phyloP scores from a whole-genome alignment of 345 rosid genomes.

The Abelmoschus esculentus region DNA sequence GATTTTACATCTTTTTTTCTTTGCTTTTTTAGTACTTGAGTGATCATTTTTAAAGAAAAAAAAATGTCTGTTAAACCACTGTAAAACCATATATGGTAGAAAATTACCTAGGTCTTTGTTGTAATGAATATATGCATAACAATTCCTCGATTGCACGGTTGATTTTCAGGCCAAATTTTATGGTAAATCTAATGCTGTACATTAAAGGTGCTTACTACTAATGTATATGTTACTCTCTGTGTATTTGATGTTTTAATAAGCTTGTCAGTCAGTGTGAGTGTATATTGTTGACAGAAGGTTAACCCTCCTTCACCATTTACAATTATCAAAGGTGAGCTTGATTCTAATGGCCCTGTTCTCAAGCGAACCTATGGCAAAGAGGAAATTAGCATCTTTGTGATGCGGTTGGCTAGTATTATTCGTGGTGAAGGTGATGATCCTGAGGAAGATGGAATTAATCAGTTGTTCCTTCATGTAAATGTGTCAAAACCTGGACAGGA shows the following conservation, averaged over 20 bases:
- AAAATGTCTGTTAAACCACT: background rate
- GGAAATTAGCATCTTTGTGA: constrained; percentile 58
- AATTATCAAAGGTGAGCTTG: constrained; percentile 64
- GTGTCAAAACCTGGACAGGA: constrained; percentile 62
- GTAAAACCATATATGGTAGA: background rate
- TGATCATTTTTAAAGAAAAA: background rate
- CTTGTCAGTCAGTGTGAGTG: background rate
- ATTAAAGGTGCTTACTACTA: background rate
- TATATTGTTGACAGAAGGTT: constrained; percentile 45
- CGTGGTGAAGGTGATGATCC: constrained; percentile 40
- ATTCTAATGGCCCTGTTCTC: constrained; percentile 62
- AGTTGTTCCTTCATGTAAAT: constrained; percentile 76
- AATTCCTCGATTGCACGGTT: background rate
- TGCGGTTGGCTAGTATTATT: constrained; percentile 45
- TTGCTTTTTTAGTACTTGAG: background rate
- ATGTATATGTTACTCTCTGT: background rate
- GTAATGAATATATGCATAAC: too few relatives aligned
- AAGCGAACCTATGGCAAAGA: constrained; percentile 53
- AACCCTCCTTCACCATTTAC: constrained; percentile 66
- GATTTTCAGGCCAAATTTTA: background rate
- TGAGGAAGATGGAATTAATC: constrained; percentile 57
- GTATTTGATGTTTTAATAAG: background rate
- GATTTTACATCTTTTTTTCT: background rate
- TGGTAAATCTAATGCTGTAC: background rate
- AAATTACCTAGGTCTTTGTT: background rate